Evolutionary conservation across 148 eudicot species (phyloP), one percentile per base, ranked within the genome.

Genomic region (Heliosperma pusillum): DNA sequence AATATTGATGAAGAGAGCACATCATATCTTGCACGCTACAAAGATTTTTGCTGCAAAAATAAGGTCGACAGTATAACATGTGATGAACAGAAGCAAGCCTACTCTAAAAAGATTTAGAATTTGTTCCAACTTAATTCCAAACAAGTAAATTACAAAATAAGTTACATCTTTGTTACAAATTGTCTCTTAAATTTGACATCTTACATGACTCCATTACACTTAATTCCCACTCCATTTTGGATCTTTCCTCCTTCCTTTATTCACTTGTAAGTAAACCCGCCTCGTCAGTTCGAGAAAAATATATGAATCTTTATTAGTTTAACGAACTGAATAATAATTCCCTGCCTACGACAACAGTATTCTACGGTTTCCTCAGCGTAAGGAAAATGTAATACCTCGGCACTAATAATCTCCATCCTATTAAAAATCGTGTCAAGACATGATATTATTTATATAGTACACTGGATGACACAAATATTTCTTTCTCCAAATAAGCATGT

Each of bases 131-230:
- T 17, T 7, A 24, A 29, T 69, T 74, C 82, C 75, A 74, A 79
- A 50, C 9, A 74, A 70, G 82, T 74, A 74, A 79, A 74, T 21
- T 21, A 79, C 78, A 79, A 74, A 79, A 33, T 1, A 19, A 1
- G 29, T 79, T 52, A 55, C 75, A 70, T 68, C 47, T 21, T 40
- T 55, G 8, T 72, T 58, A 65, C n/a, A 63, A 63, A 2, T 64
- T 64, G 40, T 7, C 44, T 64, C 44, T 27, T 64, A 7, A 30
- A 27, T 64, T 64, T 2, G 15, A 64, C 68, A 30, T 29, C 44
- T 64, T 64, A 76, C n/a, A 44, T 0, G 12, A 20, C 58, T 59
- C 5, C 44, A 12, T 3, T 30, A 58, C 30, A 24, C 1, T 29
- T 29, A 29, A 29, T 3, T 29, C 3, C 30, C 30, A 29, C 33